phyloP scores from a whole-genome alignment of 2,329 filamentous ascomycete species.

The Aaosphaeria arxii region DNA sequence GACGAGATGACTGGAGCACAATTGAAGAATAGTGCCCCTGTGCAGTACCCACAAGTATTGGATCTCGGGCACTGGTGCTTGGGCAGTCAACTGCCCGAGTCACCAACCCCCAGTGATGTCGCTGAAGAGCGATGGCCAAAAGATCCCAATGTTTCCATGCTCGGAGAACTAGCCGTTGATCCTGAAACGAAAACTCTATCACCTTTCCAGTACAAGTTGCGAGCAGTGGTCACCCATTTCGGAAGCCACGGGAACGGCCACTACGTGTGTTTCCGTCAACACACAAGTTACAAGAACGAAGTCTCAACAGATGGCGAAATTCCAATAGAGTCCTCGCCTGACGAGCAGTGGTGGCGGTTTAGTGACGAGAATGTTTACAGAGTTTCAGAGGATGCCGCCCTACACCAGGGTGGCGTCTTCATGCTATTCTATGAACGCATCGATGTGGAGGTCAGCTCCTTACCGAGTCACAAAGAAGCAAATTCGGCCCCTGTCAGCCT shows the following conservation, averaged over 20 bases:
- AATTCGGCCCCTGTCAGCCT: neutral
- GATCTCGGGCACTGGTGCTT: constrained; percentile 85
- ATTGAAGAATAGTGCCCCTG: constrained; percentile 77
- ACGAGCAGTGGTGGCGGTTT: constrained; percentile 77
- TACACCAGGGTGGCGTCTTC: constrained; percentile 79
- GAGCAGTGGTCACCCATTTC: constrained; percentile 83
- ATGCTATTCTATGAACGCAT: constrained; percentile 92
- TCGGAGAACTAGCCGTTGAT: constrained; percentile 51
- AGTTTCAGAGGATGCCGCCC: constrained; percentile 69
- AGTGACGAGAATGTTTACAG: constrained; percentile 83
- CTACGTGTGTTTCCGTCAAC: constrained; percentile 85
- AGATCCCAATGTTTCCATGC: constrained; percentile 70
- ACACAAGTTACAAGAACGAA: constrained; percentile 39
- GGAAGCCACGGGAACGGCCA: constrained; percentile 93
- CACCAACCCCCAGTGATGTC: constrained; percentile 22
- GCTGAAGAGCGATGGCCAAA: constrained; percentile 66
- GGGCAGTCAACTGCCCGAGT: constrained; percentile 49
- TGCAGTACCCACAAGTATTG: constrained; percentile 71
- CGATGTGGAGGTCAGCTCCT: constrained; percentile 43
- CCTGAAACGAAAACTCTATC: constrained; percentile 31
- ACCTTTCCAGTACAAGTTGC: constrained; percentile 65
- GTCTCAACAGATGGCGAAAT: too few relatives aligned
- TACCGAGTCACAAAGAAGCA: neutral
- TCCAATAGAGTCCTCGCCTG: neutral
- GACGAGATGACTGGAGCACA: constrained; percentile 76